Base-by-base conservation (phyloP, 169 alveolate species). In the Plasmodium relictum region DNA sequence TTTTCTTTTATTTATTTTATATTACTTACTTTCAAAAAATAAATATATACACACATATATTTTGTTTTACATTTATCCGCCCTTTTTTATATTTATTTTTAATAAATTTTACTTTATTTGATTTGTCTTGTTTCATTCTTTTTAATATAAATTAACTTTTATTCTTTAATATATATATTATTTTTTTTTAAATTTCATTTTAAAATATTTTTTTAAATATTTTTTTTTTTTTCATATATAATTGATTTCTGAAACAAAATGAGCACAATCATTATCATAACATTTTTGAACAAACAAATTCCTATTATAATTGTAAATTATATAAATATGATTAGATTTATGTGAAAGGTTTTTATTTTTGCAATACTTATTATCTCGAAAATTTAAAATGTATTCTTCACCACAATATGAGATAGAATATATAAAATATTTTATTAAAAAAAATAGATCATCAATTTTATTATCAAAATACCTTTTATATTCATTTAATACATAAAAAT, bases 281-380 rank as follows among this genome's bases (percentile, higher is more conserved):
- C 92, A 86, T 62, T 86, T 86, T 59, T 86, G 92, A 37, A 86
- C 87, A 41, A 86, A 86, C 26, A 86, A 20, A 16, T 86, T 86
- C 42, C 71, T 61, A 12, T 31, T 41, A 61, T 63, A 63, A 65
- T 86, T 86, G 70, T 70, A 86, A 86, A 86, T 74, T 2, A 86
- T 20, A 39, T 86, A 86, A 42, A 86, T 86, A 54, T 86, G 92
- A 86, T 86, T 86, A 14, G 92, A 86, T 71, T 86, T 86, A 39
- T 86, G 92, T 45, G 88, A 61, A 5, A 45, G 50, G 26, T 71
- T 72, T 45, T 70, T 86, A 71, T 86, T 86, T 86, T 72, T 86
- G 54, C 92, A 86, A 20, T 42, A 86, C 59, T 86, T 86, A 65
- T 86, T 86, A 70, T 86, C 92, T n/a, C 66, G 37, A 39, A 86